phyloP scores from a whole-genome alignment of 257 asterid genomes.

The Mentha longifolia region DNA sequence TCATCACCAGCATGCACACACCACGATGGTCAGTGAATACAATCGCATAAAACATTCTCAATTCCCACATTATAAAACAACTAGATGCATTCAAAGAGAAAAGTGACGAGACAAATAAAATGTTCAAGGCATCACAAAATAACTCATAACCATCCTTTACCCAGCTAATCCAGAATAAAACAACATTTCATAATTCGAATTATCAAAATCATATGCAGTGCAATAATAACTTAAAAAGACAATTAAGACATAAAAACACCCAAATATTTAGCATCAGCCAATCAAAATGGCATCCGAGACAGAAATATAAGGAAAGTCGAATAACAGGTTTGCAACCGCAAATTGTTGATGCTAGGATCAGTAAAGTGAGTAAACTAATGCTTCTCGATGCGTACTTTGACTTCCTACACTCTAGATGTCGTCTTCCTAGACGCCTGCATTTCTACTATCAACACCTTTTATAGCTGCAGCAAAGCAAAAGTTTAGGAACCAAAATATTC shows the following conservation, averaged over 20 bases:
- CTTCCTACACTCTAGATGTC: not conserved
- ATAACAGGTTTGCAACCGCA: not conserved
- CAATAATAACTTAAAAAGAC: not conserved
- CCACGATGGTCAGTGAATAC: too few relatives aligned
- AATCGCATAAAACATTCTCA: not conserved
- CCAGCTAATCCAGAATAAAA: too few relatives aligned
- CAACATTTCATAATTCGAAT: too few relatives aligned
- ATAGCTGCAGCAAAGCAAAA: constrained; percentile 5
- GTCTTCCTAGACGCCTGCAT: constrained; percentile 13
- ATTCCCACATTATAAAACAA: not conserved
- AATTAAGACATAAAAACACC: not conserved
- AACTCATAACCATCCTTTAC: too few relatives aligned
- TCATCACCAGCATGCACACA: too few relatives aligned
- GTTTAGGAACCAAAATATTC: not conserved
- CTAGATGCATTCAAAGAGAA: not conserved
- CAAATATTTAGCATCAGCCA: constrained; percentile 10
- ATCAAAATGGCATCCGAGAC: constrained; percentile 5
- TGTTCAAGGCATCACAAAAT: not conserved
- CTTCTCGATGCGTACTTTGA: too few relatives aligned
- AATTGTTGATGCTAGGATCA: not conserved
- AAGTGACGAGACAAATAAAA: not conserved
- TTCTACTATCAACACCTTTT: constrained; percentile 9
- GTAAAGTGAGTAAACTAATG: constrained; percentile 13
- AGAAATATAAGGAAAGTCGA: not conserved
- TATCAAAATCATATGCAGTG: not conserved